Conservation (phyloP, 2,329 filamentous ascomycete species). For the Biscogniauxia mediterranea region DNA sequence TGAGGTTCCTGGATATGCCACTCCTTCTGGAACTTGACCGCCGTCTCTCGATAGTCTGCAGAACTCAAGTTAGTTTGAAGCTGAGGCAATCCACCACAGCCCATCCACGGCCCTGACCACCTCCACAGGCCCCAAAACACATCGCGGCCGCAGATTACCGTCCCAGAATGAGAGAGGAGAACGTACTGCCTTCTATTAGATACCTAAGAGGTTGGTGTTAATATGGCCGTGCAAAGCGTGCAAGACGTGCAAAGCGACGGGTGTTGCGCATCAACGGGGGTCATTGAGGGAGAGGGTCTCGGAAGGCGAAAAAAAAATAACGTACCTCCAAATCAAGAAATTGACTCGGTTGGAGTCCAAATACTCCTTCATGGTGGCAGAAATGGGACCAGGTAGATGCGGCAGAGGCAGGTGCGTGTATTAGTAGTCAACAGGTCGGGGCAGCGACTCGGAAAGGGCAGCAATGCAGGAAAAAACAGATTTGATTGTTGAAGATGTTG, state of each 20-base stretch:
- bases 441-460: constrained; percentile 4
- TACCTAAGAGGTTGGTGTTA: constrained; percentile 43
- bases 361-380: constrained; percentile 56
- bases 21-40: constrained; percentile 66
- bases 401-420: neutral
- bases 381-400: constrained; percentile 1
- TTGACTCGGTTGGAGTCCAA: constrained; percentile 67
- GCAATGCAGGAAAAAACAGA: constrained; percentile 11
- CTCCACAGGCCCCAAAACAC: constrained; percentile 3
- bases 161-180: constrained; percentile 4
- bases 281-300: constrained; percentile 3
- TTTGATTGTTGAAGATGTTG: constrained; percentile 23
- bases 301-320: constrained; percentile 32
- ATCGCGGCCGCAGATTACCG: constrained; percentile 7
- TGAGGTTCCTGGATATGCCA: constrained; percentile 64
- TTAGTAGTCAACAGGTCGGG: constrained; percentile 1
- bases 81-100: constrained; percentile 21
- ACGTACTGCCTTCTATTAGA: constrained; percentile 62
- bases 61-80: constrained; percentile 34
- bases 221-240: constrained; percentile 16
- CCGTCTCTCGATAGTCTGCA: constrained; percentile 66
- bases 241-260: constrained; percentile 1
- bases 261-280: neutral
- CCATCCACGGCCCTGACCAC: constrained; percentile 24
- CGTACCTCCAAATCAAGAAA: constrained; percentile 70